A percentile compares a stretch with the other conserved stretches of the same genome.
These are phyloP conservation scores for Tephrocybe sp. DNA, from an alignment of 768 basidiomycete genomes.

Conservation along the genomic window DNA sequence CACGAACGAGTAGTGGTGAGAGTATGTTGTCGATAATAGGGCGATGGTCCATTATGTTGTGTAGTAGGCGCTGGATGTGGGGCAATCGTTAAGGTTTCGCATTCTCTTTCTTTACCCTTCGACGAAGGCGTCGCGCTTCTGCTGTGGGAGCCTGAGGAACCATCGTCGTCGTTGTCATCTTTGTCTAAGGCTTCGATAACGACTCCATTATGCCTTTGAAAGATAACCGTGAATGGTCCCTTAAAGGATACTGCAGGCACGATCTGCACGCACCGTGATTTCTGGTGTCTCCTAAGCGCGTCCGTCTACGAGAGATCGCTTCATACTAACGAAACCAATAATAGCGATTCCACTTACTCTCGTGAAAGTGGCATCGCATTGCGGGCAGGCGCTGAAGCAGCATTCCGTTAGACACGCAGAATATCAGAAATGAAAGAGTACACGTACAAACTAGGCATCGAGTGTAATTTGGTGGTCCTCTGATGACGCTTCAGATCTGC, in stretches of 20 bases:
- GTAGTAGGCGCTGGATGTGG: constrained; percentile 28
- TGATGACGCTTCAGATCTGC: constrained; percentile 82
- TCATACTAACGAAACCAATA: constrained; percentile 10
- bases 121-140: constrained; percentile 46
- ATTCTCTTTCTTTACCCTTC: constrained; percentile 38
- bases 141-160: constrained; percentile 40
- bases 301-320: constrained; percentile 54
- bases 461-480: constrained; percentile 75
- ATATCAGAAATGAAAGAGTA: constrained; percentile 2
- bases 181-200: constrained; percentile 50
- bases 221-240: background rate
- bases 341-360: constrained; percentile 45
- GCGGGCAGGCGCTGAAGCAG: constrained; percentile 60
- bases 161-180: constrained; percentile 29
- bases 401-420: constrained; percentile 5
- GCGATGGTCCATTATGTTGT: constrained; percentile 38
- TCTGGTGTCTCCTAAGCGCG: constrained; percentile 76
- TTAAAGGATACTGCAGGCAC: background rate
- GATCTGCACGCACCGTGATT: constrained; percentile 53
- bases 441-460: constrained; percentile 68
- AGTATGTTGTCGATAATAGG: constrained; percentile 69
- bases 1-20: constrained; percentile 38
- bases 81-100: constrained; percentile 14
- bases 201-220: constrained; percentile 61
- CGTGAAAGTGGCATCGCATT: constrained; percentile 79